Conservation (phyloP, 2,329 filamentous ascomycete genomes). For the Venturia asperata region DNA sequence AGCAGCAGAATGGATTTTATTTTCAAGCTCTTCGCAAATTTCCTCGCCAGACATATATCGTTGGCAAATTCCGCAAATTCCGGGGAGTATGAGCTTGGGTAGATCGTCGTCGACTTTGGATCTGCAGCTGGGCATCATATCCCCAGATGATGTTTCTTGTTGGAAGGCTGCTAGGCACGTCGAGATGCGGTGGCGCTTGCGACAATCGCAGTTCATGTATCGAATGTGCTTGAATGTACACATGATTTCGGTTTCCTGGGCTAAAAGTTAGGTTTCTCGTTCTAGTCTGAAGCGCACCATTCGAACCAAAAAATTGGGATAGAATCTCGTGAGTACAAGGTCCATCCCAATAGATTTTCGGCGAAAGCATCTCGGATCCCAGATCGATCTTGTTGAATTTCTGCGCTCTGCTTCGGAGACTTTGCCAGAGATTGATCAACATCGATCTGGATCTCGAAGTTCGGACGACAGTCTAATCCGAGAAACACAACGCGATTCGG, state of each 20-base stretch:
- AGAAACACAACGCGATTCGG: no score
- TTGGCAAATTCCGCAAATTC: neutral
- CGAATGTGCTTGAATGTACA: neutral
- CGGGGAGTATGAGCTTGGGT: neutral
- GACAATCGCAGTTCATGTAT: neutral
- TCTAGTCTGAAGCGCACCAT: neutral
- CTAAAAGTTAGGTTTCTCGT: neutral
- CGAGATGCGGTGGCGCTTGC: neutral
- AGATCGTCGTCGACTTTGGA: neutral
- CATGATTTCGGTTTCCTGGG: neutral
- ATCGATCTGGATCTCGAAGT: no score
- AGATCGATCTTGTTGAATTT: no score
- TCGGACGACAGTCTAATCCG: no score
- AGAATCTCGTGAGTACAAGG: no score
- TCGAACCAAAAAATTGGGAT: no score
- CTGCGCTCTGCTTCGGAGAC: no score
- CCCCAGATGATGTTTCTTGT: neutral
- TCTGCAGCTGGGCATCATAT: neutral
- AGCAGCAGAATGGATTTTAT: neutral
- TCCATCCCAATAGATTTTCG: no score
- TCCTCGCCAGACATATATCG: neutral
- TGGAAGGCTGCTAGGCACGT: neutral
- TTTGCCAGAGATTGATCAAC: no score
- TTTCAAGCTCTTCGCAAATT: neutral
- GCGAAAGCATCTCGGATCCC: no score